These are phyloP conservation scores for Podospora appendiculata DNA, from an alignment of 495 filamentous ascomycete species.

Conservation along the genomic window DNA sequence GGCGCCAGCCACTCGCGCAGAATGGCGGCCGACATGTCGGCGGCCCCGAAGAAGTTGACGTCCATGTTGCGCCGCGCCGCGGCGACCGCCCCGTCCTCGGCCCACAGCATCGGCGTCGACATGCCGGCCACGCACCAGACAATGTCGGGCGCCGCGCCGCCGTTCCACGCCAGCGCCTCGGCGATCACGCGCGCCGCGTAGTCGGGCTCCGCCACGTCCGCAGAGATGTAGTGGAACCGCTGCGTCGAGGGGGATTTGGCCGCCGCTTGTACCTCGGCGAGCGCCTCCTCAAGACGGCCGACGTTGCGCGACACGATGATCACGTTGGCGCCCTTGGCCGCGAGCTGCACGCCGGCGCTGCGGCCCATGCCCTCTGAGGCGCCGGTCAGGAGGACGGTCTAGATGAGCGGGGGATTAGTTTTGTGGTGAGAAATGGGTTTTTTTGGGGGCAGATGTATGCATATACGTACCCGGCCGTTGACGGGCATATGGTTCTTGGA, in stretches of 20 bases:
- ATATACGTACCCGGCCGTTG: conserved; percentile 59
- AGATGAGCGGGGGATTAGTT: conserved; percentile 1
- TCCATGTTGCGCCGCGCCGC: conserved; percentile 74
- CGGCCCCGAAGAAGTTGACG: conserved; percentile 84
- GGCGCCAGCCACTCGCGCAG: conserved; percentile 54
- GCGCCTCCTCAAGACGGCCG: conserved; percentile 63
- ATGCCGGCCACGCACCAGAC: conserved; percentile 89
- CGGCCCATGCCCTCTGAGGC: conserved; percentile 90
- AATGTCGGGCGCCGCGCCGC: conserved; percentile 63
- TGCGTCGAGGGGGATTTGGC: conserved; percentile 57
- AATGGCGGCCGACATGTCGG: conserved; percentile 72
- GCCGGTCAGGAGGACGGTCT: conserved; percentile 86
- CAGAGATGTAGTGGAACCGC: conserved; percentile 74
- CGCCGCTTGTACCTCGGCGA: conserved; percentile 57
- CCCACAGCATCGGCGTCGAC: conserved; percentile 68
- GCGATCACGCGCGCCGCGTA: conserved; percentile 61
- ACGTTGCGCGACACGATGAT: conserved; percentile 75
- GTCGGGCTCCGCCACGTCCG: conserved; percentile 64
- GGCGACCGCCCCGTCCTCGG: conserved; percentile 55
- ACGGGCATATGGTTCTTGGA: conserved; percentile 70
- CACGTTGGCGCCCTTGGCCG: conserved; percentile 78
- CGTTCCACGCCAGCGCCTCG: conserved; percentile 79
- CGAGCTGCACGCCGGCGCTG: conserved; percentile 61
- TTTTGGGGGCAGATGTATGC: background rate
- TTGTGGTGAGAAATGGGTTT: background rate